Percentiles rank a stretch among this genome's conserved stretches.
Evolutionary conservation across 495 filamentous ascomycete genomes (phyloP).

Genomic region (Penicillium manginii): DNA sequence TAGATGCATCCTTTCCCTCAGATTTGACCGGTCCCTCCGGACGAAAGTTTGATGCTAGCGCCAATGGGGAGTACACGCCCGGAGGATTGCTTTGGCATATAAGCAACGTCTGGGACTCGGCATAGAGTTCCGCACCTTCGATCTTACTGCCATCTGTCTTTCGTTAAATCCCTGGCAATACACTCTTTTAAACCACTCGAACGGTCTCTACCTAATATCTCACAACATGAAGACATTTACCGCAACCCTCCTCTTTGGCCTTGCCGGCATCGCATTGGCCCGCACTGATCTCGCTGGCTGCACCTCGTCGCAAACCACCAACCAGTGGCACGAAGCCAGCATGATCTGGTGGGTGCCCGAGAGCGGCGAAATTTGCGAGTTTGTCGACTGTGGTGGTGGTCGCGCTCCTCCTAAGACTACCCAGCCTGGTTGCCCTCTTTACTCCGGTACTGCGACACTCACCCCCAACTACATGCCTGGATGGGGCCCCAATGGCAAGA

Average conservation of each 20-base stretch:
- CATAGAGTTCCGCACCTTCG: not conserved
- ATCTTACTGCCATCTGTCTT: not conserved
- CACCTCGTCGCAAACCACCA: conserved; percentile 29
- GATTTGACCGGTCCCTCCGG: conserved; percentile 1
- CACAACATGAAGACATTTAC: conserved; percentile 33
- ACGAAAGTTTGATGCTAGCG: conserved; percentile 10
- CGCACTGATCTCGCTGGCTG: conserved; percentile 37
- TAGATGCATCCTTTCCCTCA: not conserved
- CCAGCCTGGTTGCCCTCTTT: conserved; percentile 61
- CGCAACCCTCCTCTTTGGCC: conserved; percentile 25
- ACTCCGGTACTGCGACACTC: conserved; percentile 59
- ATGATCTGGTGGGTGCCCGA: conserved; percentile 57
- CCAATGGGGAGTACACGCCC: conserved; percentile 5
- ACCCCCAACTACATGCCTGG: conserved; percentile 53
- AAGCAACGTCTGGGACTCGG: not conserved
- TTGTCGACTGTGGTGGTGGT: conserved; percentile 68
- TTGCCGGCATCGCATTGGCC: conserved; percentile 23
- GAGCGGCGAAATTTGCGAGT: conserved; percentile 62
- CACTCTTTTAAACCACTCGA: conserved; percentile 6
- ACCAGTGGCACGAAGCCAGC: conserved; percentile 43
- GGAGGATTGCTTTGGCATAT: conserved; percentile 9
- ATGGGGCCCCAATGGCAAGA: conserved; percentile 32
- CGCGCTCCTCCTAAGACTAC: conserved; percentile 62
- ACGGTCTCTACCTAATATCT: not conserved
- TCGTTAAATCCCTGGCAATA: conserved; percentile 9